These are phyloP conservation scores for Leucosporidium creatinivorum DNA, from an alignment of 768 basidiomycete genomes.

Conservation along the genomic window DNA sequence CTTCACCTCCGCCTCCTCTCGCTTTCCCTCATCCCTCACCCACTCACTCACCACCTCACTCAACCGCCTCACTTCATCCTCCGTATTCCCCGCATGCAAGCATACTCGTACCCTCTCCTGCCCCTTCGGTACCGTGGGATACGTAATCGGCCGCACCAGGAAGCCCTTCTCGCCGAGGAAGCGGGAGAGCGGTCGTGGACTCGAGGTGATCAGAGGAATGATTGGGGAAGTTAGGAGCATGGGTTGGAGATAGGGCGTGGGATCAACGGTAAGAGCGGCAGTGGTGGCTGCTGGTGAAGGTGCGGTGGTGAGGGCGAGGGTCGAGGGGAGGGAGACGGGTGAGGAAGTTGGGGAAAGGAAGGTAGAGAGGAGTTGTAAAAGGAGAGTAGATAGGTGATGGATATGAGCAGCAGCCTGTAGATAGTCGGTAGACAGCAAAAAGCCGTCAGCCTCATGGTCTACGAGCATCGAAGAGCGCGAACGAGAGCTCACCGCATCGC, in stretches of 20 bases:
- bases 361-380: constrained; percentile 31
- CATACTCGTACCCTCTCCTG: constrained; percentile 81
- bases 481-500: constrained; percentile 37
- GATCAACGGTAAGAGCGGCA: constrained; percentile 48
- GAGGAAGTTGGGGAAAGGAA: constrained; percentile 36
- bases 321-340: constrained; percentile 46
- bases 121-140: constrained; percentile 82
- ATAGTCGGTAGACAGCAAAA: not conserved
- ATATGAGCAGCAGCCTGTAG: constrained; percentile 14
- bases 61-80: constrained; percentile 56
- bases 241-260: not conserved
- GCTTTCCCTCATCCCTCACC: constrained; percentile 12
- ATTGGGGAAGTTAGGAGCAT: constrained; percentile 56
- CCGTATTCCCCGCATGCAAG: constrained; percentile 67
- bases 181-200: constrained; percentile 66
- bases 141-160: constrained; percentile 44
- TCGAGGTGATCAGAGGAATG: constrained; percentile 69
- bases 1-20: not conserved
- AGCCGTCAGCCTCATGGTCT: not conserved
- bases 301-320: not conserved
- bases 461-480: too few relatives aligned
- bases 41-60: constrained; percentile 47
- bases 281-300: constrained; percentile 54
- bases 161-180: constrained; percentile 49
- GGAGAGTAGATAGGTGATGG: constrained; percentile 21